phyloP scores from a whole-genome alignment of 23 red algal species.

The Gracilaria gracilis region DNA sequence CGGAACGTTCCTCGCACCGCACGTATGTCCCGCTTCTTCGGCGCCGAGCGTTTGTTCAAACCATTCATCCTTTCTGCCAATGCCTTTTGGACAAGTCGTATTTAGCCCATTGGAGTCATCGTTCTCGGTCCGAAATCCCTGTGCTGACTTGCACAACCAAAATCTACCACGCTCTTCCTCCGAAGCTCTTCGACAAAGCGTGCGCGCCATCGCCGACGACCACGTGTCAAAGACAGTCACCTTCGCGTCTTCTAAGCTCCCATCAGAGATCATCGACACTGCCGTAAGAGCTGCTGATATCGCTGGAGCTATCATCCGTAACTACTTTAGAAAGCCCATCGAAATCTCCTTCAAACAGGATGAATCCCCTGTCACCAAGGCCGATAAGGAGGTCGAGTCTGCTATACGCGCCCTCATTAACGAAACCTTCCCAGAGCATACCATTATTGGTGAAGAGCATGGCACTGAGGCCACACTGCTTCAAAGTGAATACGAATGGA shows the following conservation, averaged over 20 bases:
- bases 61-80: background rate
- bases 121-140: background rate
- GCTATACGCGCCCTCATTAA: conserved; percentile 84
- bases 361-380: conserved; percentile 88
- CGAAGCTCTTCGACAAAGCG: background rate
- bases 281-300: conserved; percentile 75
- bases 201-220: background rate
- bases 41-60: background rate
- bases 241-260: background rate
- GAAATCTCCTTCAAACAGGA: conserved; percentile 76
- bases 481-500: conserved; percentile 75
- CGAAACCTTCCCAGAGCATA: conserved; percentile 55
- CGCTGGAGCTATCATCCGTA: conserved; percentile 52
- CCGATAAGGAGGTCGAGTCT: conserved; percentile 82
- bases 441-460: conserved; percentile 91
- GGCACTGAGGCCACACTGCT: background rate
- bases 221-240: background rate
- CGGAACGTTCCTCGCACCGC: background rate
- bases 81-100: background rate
- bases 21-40: background rate
- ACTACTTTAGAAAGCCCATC: conserved; percentile 77
- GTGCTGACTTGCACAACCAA: background rate
- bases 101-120: background rate
- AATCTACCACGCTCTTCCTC: background rate
- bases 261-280: conserved; percentile 34